Conservation (phyloP, 2,329 filamentous ascomycete genomes). For the Penicillium sclerotiorum region DNA sequence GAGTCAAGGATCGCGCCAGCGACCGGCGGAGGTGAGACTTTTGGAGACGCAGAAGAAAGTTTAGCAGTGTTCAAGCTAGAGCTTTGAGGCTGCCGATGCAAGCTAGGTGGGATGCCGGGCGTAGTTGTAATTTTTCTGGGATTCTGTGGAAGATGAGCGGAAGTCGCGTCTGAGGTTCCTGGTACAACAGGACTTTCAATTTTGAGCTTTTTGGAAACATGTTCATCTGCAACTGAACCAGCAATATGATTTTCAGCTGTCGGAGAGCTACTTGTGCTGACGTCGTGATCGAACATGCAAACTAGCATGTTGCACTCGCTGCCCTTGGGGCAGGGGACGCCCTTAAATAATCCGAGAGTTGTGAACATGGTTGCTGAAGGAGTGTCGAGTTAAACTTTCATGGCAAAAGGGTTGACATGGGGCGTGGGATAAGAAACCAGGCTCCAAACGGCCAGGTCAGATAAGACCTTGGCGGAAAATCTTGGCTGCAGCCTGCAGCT, state of each 20-base stretch:
- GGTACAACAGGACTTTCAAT: neutral
- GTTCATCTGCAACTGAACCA: conserved; percentile 14
- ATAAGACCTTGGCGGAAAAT: too few relatives aligned
- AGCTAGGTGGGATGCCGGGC: neutral
- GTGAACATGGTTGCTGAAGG: conserved; percentile 52
- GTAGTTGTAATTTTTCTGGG: neutral
- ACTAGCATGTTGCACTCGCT: conserved; percentile 54
- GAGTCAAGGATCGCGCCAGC: conserved; percentile 1
- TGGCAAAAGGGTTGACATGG: neutral
- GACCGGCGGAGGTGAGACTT: conserved; percentile 35
- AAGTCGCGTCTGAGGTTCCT: neutral
- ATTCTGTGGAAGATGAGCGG: neutral
- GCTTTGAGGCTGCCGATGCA: conserved; percentile 11
- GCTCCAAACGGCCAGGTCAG: too few relatives aligned
- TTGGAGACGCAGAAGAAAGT: conserved; percentile 27
- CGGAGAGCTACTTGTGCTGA: conserved; percentile 44
- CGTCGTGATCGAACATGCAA: too few relatives aligned
- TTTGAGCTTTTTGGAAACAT: conserved; percentile 35
- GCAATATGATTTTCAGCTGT: conserved; percentile 21
- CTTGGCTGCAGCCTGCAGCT: too few relatives aligned
- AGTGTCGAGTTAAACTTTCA: neutral
- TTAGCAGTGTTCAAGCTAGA: conserved; percentile 15
- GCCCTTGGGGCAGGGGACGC: conserved; percentile 56
- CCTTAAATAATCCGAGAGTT: conserved; percentile 57
- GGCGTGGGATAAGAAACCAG: neutral